phyloP scores from a whole-genome alignment of 352 stramenopile species.

The Globisporangium abappressorium region DNA sequence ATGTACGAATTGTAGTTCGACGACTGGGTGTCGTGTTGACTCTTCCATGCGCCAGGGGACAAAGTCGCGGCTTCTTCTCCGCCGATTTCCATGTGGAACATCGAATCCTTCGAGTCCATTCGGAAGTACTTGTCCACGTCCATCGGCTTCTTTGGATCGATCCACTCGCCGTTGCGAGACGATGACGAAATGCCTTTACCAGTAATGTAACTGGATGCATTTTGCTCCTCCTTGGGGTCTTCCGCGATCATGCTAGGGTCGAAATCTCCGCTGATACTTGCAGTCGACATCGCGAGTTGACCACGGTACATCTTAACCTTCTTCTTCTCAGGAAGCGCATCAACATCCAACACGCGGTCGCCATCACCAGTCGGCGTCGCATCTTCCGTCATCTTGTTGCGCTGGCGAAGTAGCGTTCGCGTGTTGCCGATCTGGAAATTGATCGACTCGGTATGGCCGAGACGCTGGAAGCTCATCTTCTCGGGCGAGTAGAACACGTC shows the following conservation, averaged over 20 bases:
- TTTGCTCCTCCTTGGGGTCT: slow-evolving; percentile 7
- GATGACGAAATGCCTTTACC: slow-evolving; percentile 34
- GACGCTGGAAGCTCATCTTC: slow-evolving; percentile 52
- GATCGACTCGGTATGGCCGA: slow-evolving; percentile 69
- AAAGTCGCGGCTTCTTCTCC: slow-evolving; percentile 20
- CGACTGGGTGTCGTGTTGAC: slow-evolving; percentile 21
- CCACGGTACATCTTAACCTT: slow-evolving; percentile 53
- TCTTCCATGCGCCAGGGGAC: slow-evolving; percentile 9
- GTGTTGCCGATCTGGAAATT: slow-evolving; percentile 88
- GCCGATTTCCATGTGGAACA: slow-evolving; percentile 37
- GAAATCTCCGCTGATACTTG: slow-evolving; percentile 33
- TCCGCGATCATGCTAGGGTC: slow-evolving; percentile 13
- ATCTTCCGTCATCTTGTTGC: slow-evolving; percentile 75
- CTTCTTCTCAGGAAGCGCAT: slow-evolving; percentile 80
- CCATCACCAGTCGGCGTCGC: slow-evolving; percentile 29
- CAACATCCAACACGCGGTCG: slow-evolving; percentile 41
- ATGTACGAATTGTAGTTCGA: slow-evolving; percentile 50
- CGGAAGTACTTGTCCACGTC: slow-evolving; percentile 45
- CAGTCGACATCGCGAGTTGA: slow-evolving; percentile 38
- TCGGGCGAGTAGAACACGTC: slow-evolving; percentile 75
- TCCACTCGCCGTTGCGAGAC: slow-evolving; percentile 26
- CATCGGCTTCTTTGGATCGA: slow-evolving; percentile 23
- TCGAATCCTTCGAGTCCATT: slow-evolving; percentile 56
- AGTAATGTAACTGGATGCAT: slow-evolving; percentile 28
- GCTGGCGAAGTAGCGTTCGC: slow-evolving; percentile 74